These are phyloP conservation scores for Funneliformis caledonium DNA, from an alignment of 371 early-diverging fungal species.

Conservation along the genomic window DNA sequence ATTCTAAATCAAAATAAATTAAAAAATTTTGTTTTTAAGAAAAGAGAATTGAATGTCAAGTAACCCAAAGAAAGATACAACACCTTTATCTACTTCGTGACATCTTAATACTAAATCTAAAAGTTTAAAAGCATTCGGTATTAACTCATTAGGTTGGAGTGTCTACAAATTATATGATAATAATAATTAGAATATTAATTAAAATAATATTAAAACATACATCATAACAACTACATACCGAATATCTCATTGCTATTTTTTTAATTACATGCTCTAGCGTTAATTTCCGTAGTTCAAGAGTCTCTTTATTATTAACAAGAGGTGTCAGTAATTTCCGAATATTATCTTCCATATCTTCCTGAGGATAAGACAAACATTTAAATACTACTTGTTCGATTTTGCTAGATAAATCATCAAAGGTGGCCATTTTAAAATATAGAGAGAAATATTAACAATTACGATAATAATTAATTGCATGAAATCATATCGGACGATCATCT, in stretches of 20 bases:
- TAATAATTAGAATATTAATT: neutral
- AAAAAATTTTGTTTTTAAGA: neutral
- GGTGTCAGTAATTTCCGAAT: neutral
- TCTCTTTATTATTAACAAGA: conserved; percentile 9
- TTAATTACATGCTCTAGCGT: conserved; percentile 6
- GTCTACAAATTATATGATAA: neutral
- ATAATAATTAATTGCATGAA: too few species aligned
- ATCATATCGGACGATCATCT: too few species aligned
- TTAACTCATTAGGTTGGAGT: neutral
- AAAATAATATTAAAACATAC: neutral
- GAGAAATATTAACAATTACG: too few species aligned
- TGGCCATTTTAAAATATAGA: neutral
- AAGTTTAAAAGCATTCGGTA: conserved; percentile 9
- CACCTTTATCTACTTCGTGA: conserved; percentile 8
- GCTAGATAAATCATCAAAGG: neutral
- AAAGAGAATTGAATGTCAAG: neutral
- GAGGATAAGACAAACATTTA: neutral
- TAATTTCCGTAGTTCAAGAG: neutral
- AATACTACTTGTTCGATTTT: conserved; percentile 11
- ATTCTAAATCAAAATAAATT: neutral
- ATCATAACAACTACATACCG: neutral
- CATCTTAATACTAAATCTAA: neutral
- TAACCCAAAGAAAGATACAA: neutral
- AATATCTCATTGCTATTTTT: neutral
- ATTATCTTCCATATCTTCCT: neutral